Percentiles rank a stretch among this genome's conserved stretches.
phyloP scores from a whole-genome alignment of 108 stramenopile species.

The Nitzschia inconspicua region DNA sequence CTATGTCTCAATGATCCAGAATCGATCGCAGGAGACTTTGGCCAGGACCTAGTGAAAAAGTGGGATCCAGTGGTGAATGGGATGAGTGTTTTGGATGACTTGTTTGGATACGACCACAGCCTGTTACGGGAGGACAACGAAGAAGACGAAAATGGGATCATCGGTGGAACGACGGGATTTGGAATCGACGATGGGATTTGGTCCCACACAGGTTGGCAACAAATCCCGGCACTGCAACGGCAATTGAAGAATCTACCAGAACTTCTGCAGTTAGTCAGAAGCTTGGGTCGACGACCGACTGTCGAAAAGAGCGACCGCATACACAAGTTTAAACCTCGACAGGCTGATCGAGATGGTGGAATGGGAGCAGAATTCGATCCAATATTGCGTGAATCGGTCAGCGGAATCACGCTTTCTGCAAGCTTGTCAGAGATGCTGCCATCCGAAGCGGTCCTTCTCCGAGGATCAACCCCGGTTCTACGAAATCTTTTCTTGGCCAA shows the following conservation, averaged over 20 bases:
- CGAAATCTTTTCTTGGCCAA: slow-evolving; percentile 68
- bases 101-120: slow-evolving; percentile 68
- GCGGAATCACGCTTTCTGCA: slow-evolving; percentile 47
- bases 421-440: slow-evolving; percentile 73
- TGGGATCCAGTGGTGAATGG: slow-evolving; percentile 51
- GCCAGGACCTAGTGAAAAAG: slow-evolving; percentile 32
- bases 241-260: slow-evolving; percentile 51
- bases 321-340: slow-evolving; percentile 50
- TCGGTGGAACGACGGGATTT: slow-evolving; percentile 30
- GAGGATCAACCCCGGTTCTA: slow-evolving; percentile 31
- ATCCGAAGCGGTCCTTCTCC: slow-evolving; percentile 65
- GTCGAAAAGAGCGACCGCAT: slow-evolving; percentile 39
- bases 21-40: slow-evolving; percentile 34
- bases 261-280: slow-evolving; percentile 39
- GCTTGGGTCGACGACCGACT: slow-evolving; percentile 56
- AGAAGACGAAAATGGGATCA: not conserved
- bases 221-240: slow-evolving; percentile 47
- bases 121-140: slow-evolving; percentile 32
- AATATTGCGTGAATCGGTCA: slow-evolving; percentile 41
- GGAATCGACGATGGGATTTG: slow-evolving; percentile 71
- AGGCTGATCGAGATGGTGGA: slow-evolving; percentile 36
- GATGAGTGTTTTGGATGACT: slow-evolving; percentile 48
- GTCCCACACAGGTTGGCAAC: slow-evolving; percentile 61
- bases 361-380: slow-evolving; percentile 60
- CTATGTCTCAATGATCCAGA: not conserved